These are phyloP conservation scores for Carallia pectinifolia DNA, from an alignment of 345 rosid species.

Conservation along the genomic window DNA sequence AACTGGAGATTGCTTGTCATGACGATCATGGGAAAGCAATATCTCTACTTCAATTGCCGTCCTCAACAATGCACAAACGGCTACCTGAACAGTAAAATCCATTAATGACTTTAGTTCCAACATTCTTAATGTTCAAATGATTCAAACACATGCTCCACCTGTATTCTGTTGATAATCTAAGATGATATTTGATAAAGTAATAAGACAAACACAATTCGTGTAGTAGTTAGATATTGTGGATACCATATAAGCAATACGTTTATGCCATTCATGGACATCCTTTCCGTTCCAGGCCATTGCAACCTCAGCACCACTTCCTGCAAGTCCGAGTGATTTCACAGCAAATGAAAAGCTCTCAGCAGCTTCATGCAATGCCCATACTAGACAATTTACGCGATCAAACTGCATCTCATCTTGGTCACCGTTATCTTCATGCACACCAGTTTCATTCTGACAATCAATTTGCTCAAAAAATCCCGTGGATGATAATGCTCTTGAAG, in stretches of 20 bases:
- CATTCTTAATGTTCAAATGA: slow-evolving; percentile 20
- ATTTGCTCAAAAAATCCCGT: slow-evolving; percentile 29
- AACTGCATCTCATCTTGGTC: slow-evolving; percentile 26
- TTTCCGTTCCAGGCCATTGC: slow-evolving; percentile 73
- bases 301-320: slow-evolving; percentile 46
- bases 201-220: not conserved
- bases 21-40: slow-evolving; percentile 61
- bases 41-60: slow-evolving; percentile 60
- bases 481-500: slow-evolving; percentile 32
- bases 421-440: slow-evolving; percentile 16
- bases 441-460: slow-evolving; percentile 26
- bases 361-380: slow-evolving; percentile 61
- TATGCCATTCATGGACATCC: slow-evolving; percentile 68
- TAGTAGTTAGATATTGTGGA: not conserved
- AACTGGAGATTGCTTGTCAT: slow-evolving; percentile 44
- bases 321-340: slow-evolving; percentile 46
- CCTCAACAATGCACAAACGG: slow-evolving; percentile 52
- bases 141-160: slow-evolving; percentile 21
- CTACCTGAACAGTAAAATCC: slow-evolving; percentile 51
- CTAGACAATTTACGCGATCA: slow-evolving; percentile 53
- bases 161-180: slow-evolving; percentile 18
- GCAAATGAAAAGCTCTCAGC: slow-evolving; percentile 56
- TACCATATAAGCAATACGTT: slow-evolving; percentile 51
- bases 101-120: slow-evolving; percentile 27
- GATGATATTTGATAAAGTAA: slow-evolving; percentile 16